Base-by-base conservation (phyloP, 2,329 filamentous ascomycete genomes). In the Coniochaeta sp. region DNA sequence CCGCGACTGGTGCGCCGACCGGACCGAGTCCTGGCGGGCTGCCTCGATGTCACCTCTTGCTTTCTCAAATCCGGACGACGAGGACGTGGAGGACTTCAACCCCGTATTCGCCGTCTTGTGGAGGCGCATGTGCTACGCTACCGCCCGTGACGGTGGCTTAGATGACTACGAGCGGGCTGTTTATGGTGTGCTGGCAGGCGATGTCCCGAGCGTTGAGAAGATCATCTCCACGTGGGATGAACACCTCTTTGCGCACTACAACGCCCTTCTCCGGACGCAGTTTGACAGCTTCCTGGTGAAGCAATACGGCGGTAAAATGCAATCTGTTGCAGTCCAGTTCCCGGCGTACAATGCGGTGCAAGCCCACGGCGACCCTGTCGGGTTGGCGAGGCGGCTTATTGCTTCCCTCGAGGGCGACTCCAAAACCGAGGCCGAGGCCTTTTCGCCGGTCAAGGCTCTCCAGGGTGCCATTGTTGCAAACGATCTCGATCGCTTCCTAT, bases 1-100 rank as follows among this genome's bases (percentile, higher is more conserved):
- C 56, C 81, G 83, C 51, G 87, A 91, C 48, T 96, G 91, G 89
- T 95, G 91, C 61, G 75, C 86, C 46, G 87, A 92, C 60, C 81
- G 88, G 53, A 89, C 89, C 9, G 91, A 97, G 70, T 81, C 85
- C 55, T 99, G 92, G 92, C 84, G 92, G 55, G 90, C 90, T 38
- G 79, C 92, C 31, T 88, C 87, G 54, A 80, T 97, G 61, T 89
- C 88, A 20, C 87, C 86, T 16, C 73, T 87, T 55, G 79, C 83
- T n/a, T 71, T 85, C 31, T 75, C 78, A 13, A 74, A 72, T 64
- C 71, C 38, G 68, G 74, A 76, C 30, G 68, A 71, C 30, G 70
- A 75, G 45, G 62, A 68, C 13, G 58, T 66, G 13, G 67, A 71
- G 1, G 68, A 71, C 31, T 64, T 65, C 49, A 70, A 76, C 55